Percentiles rank a stretch among this genome's conserved stretches.
phyloP scores from a whole-genome alignment of 129 eudicot genomes.

The Pulicaria dysenterica region DNA sequence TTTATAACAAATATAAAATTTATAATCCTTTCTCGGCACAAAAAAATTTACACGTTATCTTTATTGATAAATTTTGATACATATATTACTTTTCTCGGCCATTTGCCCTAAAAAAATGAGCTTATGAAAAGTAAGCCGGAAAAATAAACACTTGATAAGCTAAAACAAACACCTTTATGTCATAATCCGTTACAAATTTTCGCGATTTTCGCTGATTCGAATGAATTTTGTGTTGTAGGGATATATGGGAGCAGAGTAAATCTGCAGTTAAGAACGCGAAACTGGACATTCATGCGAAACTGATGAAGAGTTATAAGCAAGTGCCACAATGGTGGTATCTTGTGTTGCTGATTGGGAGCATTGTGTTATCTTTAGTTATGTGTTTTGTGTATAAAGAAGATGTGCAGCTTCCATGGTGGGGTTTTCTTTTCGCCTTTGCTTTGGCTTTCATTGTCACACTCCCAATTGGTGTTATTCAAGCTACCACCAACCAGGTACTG shows the following conservation, averaged over 20 bases:
- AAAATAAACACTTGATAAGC: no score
- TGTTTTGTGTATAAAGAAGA: constrained; percentile 81
- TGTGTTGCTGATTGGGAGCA: constrained; percentile 64
- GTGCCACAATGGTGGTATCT: constrained; percentile 98
- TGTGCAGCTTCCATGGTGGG: constrained; percentile 98
- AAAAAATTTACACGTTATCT: no score
- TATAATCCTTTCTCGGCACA: no score
- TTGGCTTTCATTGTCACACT: constrained; percentile 84
- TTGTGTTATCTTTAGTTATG: constrained; percentile 69
- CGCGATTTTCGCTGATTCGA: no score
- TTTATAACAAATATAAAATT: no score
- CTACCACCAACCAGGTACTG: constrained; percentile 91
- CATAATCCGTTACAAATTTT: no score
- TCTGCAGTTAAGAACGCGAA: constrained; percentile 70
- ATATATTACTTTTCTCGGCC: no score
- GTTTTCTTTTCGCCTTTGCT: constrained; percentile 81
- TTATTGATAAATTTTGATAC: no score
- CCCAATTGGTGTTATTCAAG: constrained; percentile 97
- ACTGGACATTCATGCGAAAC: constrained; percentile 65
- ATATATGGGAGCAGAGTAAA: constrained; percentile 88
- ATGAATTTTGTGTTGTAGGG: constrained; percentile 40
- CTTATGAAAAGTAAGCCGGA: no score
- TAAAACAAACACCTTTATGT: no score
- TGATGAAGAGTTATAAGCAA: constrained; percentile 80
- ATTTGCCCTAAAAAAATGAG: no score